A percentile compares a stretch with the other conserved stretches of the same genome.
These are phyloP conservation scores for Ophiostoma himal-ulmi DNA, from an alignment of 2,329 filamentous ascomycete genomes.

Conservation along the genomic window DNA sequence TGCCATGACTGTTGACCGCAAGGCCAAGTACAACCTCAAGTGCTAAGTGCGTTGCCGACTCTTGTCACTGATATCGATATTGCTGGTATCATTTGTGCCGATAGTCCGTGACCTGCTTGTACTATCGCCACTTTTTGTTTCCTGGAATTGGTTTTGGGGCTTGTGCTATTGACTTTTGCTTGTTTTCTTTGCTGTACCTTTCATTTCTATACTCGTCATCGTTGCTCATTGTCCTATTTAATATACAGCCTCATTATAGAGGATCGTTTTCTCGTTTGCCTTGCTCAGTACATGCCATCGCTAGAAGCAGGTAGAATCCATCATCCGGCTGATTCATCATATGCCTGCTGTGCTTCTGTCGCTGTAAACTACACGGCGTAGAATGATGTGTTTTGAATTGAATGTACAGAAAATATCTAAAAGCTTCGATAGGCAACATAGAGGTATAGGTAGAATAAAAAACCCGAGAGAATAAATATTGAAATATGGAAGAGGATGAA, in stretches of 20 bases:
- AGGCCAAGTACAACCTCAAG: slow-evolving; percentile 20
- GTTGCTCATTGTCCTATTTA: not conserved
- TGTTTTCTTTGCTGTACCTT: not conserved
- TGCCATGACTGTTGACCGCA: slow-evolving; percentile 23
- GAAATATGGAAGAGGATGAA: not conserved
- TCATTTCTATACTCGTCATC: not conserved
- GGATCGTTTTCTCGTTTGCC: not conserved
- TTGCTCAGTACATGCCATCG: not conserved
- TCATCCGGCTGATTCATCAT: not conserved
- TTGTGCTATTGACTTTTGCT: not conserved
- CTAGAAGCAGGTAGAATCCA: not conserved
- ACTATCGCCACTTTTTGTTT: not conserved
- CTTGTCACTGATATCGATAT: not conserved
- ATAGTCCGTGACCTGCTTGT: not conserved
- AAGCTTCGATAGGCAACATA: not conserved
- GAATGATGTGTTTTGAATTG: not conserved
- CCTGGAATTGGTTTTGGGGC: not conserved
- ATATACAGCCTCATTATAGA: not conserved
- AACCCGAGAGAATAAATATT: not conserved
- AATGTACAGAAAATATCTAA: not conserved
- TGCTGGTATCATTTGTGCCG: not conserved
- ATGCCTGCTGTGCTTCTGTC: not conserved
- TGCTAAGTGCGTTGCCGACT: slow-evolving; percentile 7
- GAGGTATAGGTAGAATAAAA: not conserved
- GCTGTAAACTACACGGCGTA: not conserved